A percentile compares a stretch with the other conserved stretches of the same genome.
phyloP scores from a whole-genome alignment of 495 filamentous ascomycete genomes.

The Physcia stellaris region DNA sequence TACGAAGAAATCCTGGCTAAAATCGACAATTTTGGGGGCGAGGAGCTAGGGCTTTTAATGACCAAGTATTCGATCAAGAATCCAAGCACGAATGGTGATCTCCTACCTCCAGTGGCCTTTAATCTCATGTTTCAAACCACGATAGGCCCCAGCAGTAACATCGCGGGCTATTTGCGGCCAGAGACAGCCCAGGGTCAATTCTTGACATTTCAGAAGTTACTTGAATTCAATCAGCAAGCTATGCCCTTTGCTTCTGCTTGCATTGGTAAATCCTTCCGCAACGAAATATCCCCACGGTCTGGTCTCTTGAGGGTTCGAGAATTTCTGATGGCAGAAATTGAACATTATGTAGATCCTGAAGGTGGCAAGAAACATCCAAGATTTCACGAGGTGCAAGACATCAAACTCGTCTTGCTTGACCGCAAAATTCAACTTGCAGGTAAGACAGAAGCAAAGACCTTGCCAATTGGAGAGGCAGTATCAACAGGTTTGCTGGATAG shows the following conservation, averaged over 20 bases:
- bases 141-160: constrained; percentile 52
- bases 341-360: constrained; percentile 60
- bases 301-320: constrained; percentile 57
- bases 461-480: constrained; percentile 60
- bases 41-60: constrained; percentile 49
- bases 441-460: constrained; percentile 43
- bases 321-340: constrained; percentile 65
- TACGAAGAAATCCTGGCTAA: constrained; percentile 59
- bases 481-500: constrained; percentile 57
- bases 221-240: constrained; percentile 56
- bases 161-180: constrained; percentile 49
- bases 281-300: constrained; percentile 56
- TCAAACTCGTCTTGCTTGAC: constrained; percentile 52
- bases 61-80: constrained; percentile 53
- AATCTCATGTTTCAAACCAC: constrained; percentile 67
- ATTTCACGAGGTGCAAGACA: constrained; percentile 47
- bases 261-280: constrained; percentile 65
- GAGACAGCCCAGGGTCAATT: constrained; percentile 61
- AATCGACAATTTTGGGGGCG: constrained; percentile 57
- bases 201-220: constrained; percentile 52
- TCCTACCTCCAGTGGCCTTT: constrained; percentile 51
- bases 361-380: constrained; percentile 56
- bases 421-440: constrained; percentile 58
- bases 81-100: constrained; percentile 43
- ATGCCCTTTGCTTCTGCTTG: constrained; percentile 66